phyloP scores from a whole-genome alignment of 768 basidiomycete species.

The Suillus plorans region DNA sequence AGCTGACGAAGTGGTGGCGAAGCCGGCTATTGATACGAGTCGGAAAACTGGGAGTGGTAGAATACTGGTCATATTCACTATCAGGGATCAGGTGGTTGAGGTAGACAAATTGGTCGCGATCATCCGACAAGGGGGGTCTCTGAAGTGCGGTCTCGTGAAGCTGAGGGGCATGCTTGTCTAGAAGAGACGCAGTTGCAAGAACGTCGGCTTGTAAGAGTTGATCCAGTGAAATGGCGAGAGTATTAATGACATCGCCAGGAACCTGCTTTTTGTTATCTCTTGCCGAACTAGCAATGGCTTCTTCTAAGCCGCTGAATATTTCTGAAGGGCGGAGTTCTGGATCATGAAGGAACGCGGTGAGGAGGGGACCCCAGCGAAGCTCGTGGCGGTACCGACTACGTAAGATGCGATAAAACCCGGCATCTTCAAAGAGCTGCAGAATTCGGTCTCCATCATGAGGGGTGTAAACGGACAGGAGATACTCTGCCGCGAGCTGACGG shows the following conservation, averaged over 20 bases:
- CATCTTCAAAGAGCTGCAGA: conserved; percentile 66
- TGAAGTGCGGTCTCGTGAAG: conserved; percentile 67
- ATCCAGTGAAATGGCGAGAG: conserved; percentile 60
- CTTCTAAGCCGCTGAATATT: conserved; percentile 65
- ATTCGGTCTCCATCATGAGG: conserved; percentile 76
- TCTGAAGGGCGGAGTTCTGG: conserved; percentile 57
- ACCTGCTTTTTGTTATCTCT: conserved; percentile 49
- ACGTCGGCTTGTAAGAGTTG: conserved; percentile 62
- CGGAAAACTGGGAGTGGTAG: conserved; percentile 34
- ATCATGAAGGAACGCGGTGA: conserved; percentile 77
- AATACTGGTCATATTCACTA: conserved; percentile 32
- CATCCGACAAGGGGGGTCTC: conserved; percentile 42
- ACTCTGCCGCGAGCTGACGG: conserved; percentile 92
- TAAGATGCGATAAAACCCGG: conserved; percentile 91
- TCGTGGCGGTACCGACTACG: conserved; percentile 79
- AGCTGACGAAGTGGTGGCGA: conserved; percentile 61
- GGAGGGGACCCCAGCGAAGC: conserved; percentile 68
- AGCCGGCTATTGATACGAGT: conserved; percentile 47
- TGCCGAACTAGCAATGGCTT: conserved; percentile 51
- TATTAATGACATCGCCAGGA: conserved; percentile 53
- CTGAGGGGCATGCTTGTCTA: conserved; percentile 67
- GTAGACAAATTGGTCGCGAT: conserved; percentile 69
- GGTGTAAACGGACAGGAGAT: conserved; percentile 86
- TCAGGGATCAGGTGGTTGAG: conserved; percentile 71
- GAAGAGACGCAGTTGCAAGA: conserved; percentile 64